Percentiles rank a stretch among this genome's conserved stretches.
Conservation (phyloP, 2,329 filamentous ascomycete genomes). For the Xylariales sp. region DNA sequence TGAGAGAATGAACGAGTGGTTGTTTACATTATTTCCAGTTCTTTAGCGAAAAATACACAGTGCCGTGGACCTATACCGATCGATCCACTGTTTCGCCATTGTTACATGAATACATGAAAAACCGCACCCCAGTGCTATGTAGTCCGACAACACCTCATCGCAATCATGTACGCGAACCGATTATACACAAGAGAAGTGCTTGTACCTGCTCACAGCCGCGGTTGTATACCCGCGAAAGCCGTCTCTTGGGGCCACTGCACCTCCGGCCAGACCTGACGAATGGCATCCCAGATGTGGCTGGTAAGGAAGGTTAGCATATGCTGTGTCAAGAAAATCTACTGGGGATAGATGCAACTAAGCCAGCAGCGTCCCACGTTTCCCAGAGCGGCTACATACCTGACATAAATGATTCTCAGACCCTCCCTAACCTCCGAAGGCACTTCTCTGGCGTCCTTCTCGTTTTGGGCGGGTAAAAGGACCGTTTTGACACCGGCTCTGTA, state of each 20-base stretch:
- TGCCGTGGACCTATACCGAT: no score
- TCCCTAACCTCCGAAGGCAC: constrained; percentile 84
- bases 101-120: no score
- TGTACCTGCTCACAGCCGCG: constrained; percentile 75
- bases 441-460: constrained; percentile 89
- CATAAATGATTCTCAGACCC: constrained; percentile 83
- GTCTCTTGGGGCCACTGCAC: constrained; percentile 74
- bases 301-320: no score
- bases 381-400: constrained; percentile 58
- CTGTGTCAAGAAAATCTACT: no score
- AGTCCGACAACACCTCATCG: constrained; percentile 1
- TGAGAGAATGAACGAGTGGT: no score
- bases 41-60: no score
- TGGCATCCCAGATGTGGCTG: constrained; percentile 91
- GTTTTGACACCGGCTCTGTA: constrained; percentile 91
- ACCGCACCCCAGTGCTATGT: no score
- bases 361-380: constrained; percentile 34
- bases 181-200: no score
- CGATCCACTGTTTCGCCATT: no score
- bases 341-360: no score
- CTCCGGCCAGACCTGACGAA: constrained; percentile 88
- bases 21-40: no score
- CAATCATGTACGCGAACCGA: neutral
- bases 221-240: constrained; percentile 65
- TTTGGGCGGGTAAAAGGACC: constrained; percentile 81